Evolutionary conservation across 768 basidiomycete species (phyloP).

Genomic region (Suillus weaverae): DNA sequence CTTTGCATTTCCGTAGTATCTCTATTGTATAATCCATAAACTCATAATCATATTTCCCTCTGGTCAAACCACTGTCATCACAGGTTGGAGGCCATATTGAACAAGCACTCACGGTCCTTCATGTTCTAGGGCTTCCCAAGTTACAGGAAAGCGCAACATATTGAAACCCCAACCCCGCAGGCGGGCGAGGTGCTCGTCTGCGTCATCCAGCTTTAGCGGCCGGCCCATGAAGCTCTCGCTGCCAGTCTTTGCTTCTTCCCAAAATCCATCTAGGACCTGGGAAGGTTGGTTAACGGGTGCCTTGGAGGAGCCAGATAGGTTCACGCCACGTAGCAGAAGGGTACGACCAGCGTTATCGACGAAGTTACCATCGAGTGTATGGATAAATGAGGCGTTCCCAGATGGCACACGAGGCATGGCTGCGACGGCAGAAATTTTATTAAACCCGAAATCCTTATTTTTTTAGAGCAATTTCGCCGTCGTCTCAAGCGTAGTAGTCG

Average conservation of each 20-base stretch:
- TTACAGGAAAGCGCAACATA: conserved; percentile 75
- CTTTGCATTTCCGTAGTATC: conserved; percentile 87
- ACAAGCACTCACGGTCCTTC: conserved; percentile 81
- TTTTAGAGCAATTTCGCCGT: neutral
- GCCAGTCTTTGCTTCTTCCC: conserved; percentile 74
- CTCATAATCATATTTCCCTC: conserved; percentile 85
- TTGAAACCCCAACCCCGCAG: conserved; percentile 94
- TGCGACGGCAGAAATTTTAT: conserved; percentile 42
- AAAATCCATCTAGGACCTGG: conserved; percentile 71
- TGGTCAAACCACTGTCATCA: conserved; percentile 30
- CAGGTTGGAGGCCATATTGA: conserved; percentile 3
- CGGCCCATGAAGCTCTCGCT: conserved; percentile 71
- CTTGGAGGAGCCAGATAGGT: conserved; percentile 88
- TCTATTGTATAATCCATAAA: conserved; percentile 91
- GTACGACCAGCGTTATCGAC: conserved; percentile 75
- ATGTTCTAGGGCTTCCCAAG: conserved; percentile 95
- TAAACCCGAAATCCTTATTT: neutral
- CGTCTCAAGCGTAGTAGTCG: neutral
- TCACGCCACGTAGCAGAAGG: conserved; percentile 89
- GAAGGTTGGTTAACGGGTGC: conserved; percentile 73
- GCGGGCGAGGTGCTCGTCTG: conserved; percentile 84
- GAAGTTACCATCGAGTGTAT: conserved; percentile 68
- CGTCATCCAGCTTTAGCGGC: conserved; percentile 84
- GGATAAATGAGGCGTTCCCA: conserved; percentile 60
- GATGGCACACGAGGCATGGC: conserved; percentile 57